These are phyloP conservation scores for Cicer cuneatum DNA, from an alignment of 306 rosid genomes.

Conservation along the genomic window DNA sequence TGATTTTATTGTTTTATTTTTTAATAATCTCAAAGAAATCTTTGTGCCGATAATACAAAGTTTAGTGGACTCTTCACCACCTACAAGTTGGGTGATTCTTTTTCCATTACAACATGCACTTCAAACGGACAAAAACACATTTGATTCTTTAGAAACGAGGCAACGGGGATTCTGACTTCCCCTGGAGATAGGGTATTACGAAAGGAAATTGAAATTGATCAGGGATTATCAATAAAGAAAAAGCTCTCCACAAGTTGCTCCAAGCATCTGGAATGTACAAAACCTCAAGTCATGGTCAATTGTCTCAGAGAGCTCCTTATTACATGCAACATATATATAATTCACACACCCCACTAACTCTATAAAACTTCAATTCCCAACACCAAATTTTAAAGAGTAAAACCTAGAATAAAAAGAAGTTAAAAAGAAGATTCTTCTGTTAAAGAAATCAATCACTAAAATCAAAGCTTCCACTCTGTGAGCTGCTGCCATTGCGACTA, in stretches of 20 bases:
- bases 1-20: background rate
- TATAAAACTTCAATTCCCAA: conserved; percentile 12
- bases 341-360: background rate
- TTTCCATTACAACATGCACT: too few relatives aligned
- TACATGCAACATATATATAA: conserved; percentile 34
- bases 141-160: too few relatives aligned
- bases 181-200: too few relatives aligned
- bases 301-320: conserved; percentile 4
- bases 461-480: conserved; percentile 87
- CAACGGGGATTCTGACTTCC: too few relatives aligned
- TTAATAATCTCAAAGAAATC: too few relatives aligned
- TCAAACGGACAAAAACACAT: too few relatives aligned
- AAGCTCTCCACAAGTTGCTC: too few relatives aligned
- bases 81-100: too few relatives aligned
- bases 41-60: too few relatives aligned
- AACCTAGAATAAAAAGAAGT: background rate
- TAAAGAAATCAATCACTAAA: conserved; percentile 64
- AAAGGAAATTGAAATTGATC: too few relatives aligned
- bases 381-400: conserved; percentile 24
- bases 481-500: conserved; percentile 80
- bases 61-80: too few relatives aligned
- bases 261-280: conserved; percentile 22
- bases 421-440: conserved; percentile 24
- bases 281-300: conserved; percentile 8
- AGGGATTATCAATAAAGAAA: too few relatives aligned